Percentiles rank a stretch among this genome's conserved stretches.
Conservation (phyloP, 1,284 basidiomycete species). For the Stereum hirsutum region DNA sequence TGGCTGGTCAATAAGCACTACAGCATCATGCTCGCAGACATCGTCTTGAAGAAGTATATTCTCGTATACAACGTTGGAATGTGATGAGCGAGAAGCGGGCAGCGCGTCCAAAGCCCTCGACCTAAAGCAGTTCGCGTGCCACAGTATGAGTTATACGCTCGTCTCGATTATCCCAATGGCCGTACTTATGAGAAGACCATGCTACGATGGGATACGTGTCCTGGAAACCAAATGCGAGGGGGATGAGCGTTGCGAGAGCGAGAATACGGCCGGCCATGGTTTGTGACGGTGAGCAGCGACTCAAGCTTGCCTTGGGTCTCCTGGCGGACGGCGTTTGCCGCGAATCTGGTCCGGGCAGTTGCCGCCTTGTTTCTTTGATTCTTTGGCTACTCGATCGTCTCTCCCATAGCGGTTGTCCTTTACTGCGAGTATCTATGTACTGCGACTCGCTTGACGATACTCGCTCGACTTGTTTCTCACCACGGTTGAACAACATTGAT, state of each 20-base stretch:
- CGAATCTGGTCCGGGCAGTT: too few relatives aligned
- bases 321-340: too few relatives aligned
- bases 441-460: too few relatives aligned
- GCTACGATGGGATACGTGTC: slow-evolving; percentile 53
- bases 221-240: slow-evolving; percentile 42
- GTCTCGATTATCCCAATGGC: background rate
- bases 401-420: too few relatives aligned
- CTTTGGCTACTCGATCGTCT: too few relatives aligned
- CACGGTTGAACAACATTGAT: too few relatives aligned
- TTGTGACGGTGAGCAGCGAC: background rate
- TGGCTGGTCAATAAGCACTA: slow-evolving; percentile 59
- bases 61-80: slow-evolving; percentile 30
- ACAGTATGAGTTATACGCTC: slow-evolving; percentile 2
- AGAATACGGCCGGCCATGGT: slow-evolving; percentile 7
- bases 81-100: slow-evolving; percentile 11
- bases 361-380: too few relatives aligned
- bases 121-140: slow-evolving; percentile 27
- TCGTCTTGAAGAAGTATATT: slow-evolving; percentile 34
- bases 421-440: too few relatives aligned
- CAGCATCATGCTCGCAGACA: slow-evolving; percentile 52
- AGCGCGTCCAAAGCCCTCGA: slow-evolving; percentile 37
- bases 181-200: slow-evolving; percentile 61
- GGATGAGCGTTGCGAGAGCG: slow-evolving; percentile 27
- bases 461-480: too few relatives aligned
- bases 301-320: too few relatives aligned